Conservation (phyloP, 495 filamentous ascomycete genomes). For the Aspergillus mulundensis region DNA sequence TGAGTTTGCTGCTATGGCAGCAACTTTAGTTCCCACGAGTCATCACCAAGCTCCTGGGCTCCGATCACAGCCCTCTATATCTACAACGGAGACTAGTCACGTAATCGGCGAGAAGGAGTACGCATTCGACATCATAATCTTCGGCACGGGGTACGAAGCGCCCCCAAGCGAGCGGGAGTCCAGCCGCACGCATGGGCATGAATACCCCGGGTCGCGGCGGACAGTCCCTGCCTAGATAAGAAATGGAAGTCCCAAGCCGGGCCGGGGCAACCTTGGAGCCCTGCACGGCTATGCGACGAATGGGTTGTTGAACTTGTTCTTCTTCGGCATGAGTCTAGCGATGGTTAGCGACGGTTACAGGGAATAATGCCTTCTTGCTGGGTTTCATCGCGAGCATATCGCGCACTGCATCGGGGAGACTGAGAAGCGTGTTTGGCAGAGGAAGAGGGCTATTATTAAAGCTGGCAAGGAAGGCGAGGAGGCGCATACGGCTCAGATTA, state of each 20-base stretch:
- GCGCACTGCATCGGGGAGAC: background rate
- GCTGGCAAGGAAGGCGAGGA: background rate
- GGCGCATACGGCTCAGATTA: background rate
- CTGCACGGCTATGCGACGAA: background rate
- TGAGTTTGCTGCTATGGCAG: too few species aligned
- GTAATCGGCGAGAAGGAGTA: background rate
- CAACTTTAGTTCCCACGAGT: too few species aligned
- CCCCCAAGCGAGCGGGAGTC: background rate
- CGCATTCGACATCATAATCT: constrained; percentile 1
- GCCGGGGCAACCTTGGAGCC: too few species aligned
- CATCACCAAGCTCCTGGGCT: too few species aligned
- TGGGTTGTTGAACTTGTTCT: constrained; percentile 1
- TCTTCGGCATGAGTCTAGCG: constrained; percentile 11
- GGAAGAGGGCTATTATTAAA: background rate
- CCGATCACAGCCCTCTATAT: too few species aligned
- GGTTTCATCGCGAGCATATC: constrained; percentile 1
- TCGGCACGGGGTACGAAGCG: background rate
- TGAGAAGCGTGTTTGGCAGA: background rate
- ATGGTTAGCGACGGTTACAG: background rate
- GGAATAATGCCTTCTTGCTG: constrained; percentile 27
- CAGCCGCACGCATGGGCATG: background rate
- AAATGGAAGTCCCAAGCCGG: background rate
- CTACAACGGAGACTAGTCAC: background rate
- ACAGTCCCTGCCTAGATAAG: background rate
- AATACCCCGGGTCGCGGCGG: background rate